Evolutionary conservation across 345 rosid genomes (phyloP), one percentile per base, ranked within the genome.

Genomic region (Excoecaria agallocha): DNA sequence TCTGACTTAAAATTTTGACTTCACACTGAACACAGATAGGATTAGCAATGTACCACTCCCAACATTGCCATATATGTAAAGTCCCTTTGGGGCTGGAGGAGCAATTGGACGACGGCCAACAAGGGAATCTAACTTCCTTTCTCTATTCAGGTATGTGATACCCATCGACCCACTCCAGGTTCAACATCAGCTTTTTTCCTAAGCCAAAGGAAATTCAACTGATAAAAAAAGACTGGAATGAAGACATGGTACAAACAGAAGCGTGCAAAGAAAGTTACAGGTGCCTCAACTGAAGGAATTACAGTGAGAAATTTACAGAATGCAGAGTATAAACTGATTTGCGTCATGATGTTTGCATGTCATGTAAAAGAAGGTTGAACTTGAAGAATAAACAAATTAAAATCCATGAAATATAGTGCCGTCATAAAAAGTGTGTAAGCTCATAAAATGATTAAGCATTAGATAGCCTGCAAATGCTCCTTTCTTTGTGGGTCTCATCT

Each of bases 151-250:
- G 79, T 89, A 94, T 1, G 98, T 1, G 98, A 92, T 71, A 89
- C 98, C 98, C 98, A 94, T 84, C 88, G 92, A 54, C 98, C 98
- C 58, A 90, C 98, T 73, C 97, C 98, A 46, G 94, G 86, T 77
- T 94, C 97, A 43, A 90, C 76, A 75, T 82, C 79, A 75, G 82
- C 81, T 67, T 81, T 82, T 75, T 78, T 84, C 87, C 96, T 92
- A 81, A 65, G 17, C 22, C 19, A 13, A 60, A 38, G 8, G 69
- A 68, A 50, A 64, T 66, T 25, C 43, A 24, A 46, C 68, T 60
- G 56, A 25, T 41, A 65, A 3, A 46, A 70, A 65, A 60, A 58
- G 54, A 72, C 52, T 17, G 12, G 35, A 68, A 51, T 20, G 20
- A 45, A 43, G 24, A 69, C 8, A 67, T 64, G 45, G 38, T 59